A percentile compares a stretch with the other conserved stretches of the same genome.
Evolutionary conservation across 768 basidiomycete genomes (phyloP).

Genomic region (Sporobolomyces roseus): DNA sequence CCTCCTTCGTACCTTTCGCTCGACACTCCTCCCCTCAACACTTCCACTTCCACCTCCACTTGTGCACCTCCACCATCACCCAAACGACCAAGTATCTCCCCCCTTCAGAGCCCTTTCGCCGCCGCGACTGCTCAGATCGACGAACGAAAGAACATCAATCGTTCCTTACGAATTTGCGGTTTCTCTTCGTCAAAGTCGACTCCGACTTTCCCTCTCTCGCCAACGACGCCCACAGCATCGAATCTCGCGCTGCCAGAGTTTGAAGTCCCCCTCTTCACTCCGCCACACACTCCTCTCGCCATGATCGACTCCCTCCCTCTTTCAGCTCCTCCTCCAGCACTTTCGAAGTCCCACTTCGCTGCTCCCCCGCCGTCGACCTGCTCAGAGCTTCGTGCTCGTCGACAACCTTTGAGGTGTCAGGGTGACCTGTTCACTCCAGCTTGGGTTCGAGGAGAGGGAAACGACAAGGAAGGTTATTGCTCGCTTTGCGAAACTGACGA

Average conservation of each 20-base stretch:
- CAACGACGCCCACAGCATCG: not conserved
- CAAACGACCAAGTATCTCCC: conserved; percentile 7
- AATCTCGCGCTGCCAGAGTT: not conserved
- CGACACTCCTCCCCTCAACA: not conserved
- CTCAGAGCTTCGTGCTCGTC: not conserved
- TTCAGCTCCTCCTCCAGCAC: not conserved
- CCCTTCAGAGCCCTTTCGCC: not conserved
- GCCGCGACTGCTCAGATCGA: not conserved
- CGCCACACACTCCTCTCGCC: not conserved
- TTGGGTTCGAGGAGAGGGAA: conserved; percentile 7
- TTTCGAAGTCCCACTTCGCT: not conserved
- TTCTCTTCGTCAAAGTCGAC: conserved; percentile 7
- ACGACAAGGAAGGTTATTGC: conserved; percentile 8
- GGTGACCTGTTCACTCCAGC: conserved; percentile 1
- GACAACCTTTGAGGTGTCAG: not conserved
- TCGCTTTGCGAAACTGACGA: not conserved
- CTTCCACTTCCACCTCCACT: not conserved
- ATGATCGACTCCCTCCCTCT: not conserved
- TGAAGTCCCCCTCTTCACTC: not conserved
- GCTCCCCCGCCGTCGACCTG: not conserved
- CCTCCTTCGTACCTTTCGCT: not conserved
- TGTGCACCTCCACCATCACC: not conserved
- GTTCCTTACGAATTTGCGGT: not conserved
- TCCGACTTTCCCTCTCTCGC: conserved; percentile 13
- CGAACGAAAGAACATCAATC: conserved; percentile 16